Percentiles rank a stretch among this genome's conserved stretches.
Conservation (phyloP, 805 yeast genomes). For the Starmera amethionina region DNA sequence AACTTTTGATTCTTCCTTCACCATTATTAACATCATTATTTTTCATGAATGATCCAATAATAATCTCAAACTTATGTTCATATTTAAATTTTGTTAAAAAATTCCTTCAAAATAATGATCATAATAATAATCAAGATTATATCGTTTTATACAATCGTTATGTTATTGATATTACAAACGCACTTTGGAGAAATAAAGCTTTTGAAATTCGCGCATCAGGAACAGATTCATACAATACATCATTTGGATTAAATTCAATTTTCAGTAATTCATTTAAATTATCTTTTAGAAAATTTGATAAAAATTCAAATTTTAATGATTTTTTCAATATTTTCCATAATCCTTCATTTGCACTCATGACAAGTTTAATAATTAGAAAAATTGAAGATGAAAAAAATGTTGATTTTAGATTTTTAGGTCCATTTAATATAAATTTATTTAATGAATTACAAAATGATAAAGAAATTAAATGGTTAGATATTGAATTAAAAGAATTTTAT, state of each 20-base stretch:
- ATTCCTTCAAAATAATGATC: constrained; percentile 6
- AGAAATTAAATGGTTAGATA: constrained; percentile 25
- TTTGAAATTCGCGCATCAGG: constrained; percentile 27
- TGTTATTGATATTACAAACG: constrained; percentile 46
- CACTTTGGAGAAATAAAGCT: constrained; percentile 47
- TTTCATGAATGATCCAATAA: constrained; percentile 32
- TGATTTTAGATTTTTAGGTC: constrained; percentile 39
- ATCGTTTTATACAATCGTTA: constrained; percentile 34
- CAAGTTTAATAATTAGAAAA: constrained; percentile 33
- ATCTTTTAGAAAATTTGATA: constrained; percentile 16
- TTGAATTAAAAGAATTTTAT: constrained; percentile 34
- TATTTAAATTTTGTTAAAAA: constrained; percentile 29
- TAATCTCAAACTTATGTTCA: constrained; percentile 36
- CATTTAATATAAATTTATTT: constrained; percentile 37
- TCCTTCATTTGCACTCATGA: constrained; percentile 39
- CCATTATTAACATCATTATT: constrained; percentile 27
- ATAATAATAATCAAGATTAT: constrained; percentile 14
- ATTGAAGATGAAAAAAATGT: constrained; percentile 33
- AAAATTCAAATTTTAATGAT: constrained; percentile 11
- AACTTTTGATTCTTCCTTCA: constrained; percentile 29
- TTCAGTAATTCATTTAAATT: constrained; percentile 15
- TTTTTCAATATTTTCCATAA: constrained; percentile 33
- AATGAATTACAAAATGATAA: constrained; percentile 16
- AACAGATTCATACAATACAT: constrained; percentile 18
- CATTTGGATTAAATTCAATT: constrained; percentile 22